Evolutionary conservation across 164 flowering plant genomes (phyloP), one percentile per base, ranked within the genome.

Genomic region (Dillenia suffruticosa): DNA sequence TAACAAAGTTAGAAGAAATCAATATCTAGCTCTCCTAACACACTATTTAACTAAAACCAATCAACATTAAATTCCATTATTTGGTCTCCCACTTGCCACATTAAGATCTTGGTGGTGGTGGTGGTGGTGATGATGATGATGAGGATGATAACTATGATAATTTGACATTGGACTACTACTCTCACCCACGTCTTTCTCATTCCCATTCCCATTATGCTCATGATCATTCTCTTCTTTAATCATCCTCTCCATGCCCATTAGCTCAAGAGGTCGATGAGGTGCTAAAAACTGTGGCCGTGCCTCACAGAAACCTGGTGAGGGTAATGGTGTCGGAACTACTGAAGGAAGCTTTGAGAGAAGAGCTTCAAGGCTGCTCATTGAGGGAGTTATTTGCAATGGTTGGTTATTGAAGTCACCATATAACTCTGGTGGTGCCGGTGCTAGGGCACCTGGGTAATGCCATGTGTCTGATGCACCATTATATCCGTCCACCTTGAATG

Each of bases 351-450:
- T 94, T 0, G 98, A 88, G 57, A 94, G 89, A 14, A 94, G 89
- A 5, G 97, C 92, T 70, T 94, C 97, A 4, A 94, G 89, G 82
- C 97, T 91, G 65, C 89, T 91, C 97, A 94, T 91, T 5, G 98
- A 94, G 0, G 97, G 98, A 26, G 96, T 87, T 52, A 94, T 80
- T 57, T 72, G 79, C 72, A 79, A 17, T 12, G 85, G 81, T 19
- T 64, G 84, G 40, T 32, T 32, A 46, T 71, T 57, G 65, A 62
- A 71, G 14, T 77, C 78, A 57, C 81, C 77, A 43, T 73, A 68
- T 62, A 54, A 70, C 17, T 74, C 72, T 8, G 72, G 50, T 8
- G 72, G 13, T 19, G 70, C 52, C 14, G 76, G 63, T 22, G 65
- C 65, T 0, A 45, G 51, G 9, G 57, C 50, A 49, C 62, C 56